phyloP scores from a whole-genome alignment of 2,329 filamentous ascomycete genomes.

The Pseudogymnoascus sp. region DNA sequence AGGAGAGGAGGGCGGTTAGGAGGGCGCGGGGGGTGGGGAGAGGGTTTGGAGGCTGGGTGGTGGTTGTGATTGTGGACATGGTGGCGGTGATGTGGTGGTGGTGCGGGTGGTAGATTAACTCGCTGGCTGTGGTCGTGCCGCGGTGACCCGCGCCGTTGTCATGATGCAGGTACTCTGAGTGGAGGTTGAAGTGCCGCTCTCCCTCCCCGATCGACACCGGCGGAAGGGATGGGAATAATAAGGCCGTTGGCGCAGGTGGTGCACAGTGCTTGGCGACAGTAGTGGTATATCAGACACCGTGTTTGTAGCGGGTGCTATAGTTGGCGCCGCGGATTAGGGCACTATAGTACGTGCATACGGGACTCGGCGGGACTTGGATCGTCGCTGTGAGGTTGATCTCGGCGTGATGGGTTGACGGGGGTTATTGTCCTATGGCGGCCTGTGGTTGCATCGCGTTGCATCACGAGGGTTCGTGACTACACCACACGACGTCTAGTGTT shows the following conservation, averaged over 20 bases:
- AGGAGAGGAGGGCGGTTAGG: conserved; percentile 25
- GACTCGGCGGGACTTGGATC: background rate
- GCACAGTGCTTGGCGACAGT: background rate
- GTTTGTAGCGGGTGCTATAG: background rate
- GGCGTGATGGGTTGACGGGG: background rate
- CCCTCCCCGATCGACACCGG: background rate
- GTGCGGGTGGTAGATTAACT: background rate
- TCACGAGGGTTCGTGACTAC: conserved; percentile 1
- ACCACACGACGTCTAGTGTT: background rate
- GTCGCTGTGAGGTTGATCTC: background rate
- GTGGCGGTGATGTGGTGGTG: too few species aligned
- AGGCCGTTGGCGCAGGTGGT: background rate
- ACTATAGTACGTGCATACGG: background rate
- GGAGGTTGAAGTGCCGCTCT: conserved; percentile 3
- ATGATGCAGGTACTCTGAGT: conserved; percentile 5
- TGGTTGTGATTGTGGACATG: background rate
- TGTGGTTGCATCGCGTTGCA: conserved; percentile 3
- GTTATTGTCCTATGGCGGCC: background rate
- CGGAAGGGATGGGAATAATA: conserved; percentile 7
- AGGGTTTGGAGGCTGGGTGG: background rate
- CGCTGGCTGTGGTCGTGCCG: background rate
- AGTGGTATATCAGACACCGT: background rate
- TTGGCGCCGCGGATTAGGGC: background rate
- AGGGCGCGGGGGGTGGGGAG: conserved; percentile 22
- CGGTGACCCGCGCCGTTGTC: conserved; percentile 8